Conservation (phyloP, 208 protist genomes). For the Acanthamoeba culbertsoni region DNA sequence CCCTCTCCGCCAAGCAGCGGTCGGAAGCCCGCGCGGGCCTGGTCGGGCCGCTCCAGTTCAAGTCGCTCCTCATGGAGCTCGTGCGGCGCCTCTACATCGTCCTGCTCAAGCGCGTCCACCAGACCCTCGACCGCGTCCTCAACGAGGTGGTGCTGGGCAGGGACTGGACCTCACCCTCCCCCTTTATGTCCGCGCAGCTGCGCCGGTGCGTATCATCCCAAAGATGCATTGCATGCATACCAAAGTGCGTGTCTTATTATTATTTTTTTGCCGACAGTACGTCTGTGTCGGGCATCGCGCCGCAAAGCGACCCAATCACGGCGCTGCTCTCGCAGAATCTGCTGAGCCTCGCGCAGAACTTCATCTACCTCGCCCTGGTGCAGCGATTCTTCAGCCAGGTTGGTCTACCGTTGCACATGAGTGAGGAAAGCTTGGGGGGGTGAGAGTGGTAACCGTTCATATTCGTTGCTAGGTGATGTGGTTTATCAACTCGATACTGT, state of each 20-base stretch:
- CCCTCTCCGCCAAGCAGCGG: neutral
- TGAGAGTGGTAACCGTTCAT: too few relatives aligned
- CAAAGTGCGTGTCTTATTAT: neutral
- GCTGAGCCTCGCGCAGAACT: constrained; percentile 14
- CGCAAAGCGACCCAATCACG: neutral
- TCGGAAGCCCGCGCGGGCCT: neutral
- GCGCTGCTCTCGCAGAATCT: neutral
- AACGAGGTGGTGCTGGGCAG: constrained; percentile 8
- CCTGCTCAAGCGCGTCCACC: constrained; percentile 37
- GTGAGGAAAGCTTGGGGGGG: neutral
- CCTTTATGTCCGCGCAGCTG: neutral
- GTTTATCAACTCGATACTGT: constrained; percentile 58
- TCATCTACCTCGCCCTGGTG: neutral
- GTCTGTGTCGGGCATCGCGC: neutral
- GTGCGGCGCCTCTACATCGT: constrained; percentile 44
- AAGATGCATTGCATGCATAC: neutral
- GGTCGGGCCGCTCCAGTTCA: neutral
- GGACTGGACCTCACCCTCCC: neutral
- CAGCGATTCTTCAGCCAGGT: constrained; percentile 45
- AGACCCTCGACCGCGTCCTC: neutral
- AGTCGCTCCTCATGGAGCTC: neutral
- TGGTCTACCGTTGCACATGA: neutral
- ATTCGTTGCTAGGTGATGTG: constrained; percentile 22
- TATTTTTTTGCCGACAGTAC: neutral
- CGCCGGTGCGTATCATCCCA: neutral